Base-by-base conservation (phyloP, 1,284 basidiomycete species). In the Malassezia psittaci region DNA sequence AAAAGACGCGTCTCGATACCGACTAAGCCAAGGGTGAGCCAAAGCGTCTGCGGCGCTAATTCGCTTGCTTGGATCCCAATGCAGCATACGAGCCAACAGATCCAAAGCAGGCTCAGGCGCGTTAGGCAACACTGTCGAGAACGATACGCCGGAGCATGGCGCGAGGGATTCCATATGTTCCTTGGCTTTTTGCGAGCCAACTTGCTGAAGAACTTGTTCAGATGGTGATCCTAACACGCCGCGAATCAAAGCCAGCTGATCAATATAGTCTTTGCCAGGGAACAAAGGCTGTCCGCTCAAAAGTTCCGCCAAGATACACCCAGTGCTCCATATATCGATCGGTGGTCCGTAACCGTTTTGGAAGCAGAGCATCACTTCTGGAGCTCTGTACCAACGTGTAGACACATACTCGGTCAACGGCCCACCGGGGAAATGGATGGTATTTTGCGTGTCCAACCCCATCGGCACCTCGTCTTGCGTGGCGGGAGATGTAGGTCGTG, bases 301-400 rank as follows among this genome's bases (percentile, higher is more conserved):
- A 41, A 74, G 60, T 54, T 73, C 70, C 11, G 72, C 72, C 37
- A 74, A 59, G 47, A 74, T 74, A 60, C 72, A 74, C 1, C 72
- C 72, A 18, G 70, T 67, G 32, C 65, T 67, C 72, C 72, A 74
- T 62, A 74, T 68, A 60, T 74, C 72, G 60, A 72, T 65, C 24
- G 67, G 63, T n/a, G 65, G 48, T 16, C 68, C 71, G 60, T 74
- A 74, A 19, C 72, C 72, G 15, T 64, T 63, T 16, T 60, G 57
- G 62, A 66, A 72, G 51, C 69, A 67, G n/a, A 74, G 67, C 70
- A 74, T 72, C 52, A 72, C 65, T 45, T 74, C 72, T 32, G 72
- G 72, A 0, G 72, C 70, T 5, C 72, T 65, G 56, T 74, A 73
- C 72, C 70, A 74, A 40, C 72, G 51, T 5, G 72, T 74, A 16